Conservation (phyloP, 805 yeast genomes). For the Cyberlindnera nakhonratchasimensis region DNA sequence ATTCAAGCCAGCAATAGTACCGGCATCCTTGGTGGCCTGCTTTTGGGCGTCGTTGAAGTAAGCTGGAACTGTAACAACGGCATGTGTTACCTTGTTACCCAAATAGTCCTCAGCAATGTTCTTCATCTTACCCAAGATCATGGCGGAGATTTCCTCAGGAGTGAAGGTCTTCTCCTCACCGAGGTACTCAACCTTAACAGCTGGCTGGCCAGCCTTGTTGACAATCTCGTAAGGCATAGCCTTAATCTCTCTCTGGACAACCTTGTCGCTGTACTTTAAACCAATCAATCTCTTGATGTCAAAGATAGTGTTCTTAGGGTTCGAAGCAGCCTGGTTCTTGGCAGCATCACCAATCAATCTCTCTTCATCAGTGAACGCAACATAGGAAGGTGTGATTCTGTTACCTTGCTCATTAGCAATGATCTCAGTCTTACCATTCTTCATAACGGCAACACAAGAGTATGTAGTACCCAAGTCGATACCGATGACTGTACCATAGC, state of each 20-base stretch:
- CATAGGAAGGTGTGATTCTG: constrained; percentile 94
- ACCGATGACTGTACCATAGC: constrained; percentile 74
- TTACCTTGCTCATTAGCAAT: constrained; percentile 96
- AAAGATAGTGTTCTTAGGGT: constrained; percentile 81
- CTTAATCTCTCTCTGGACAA: constrained; percentile 77
- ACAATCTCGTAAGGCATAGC: constrained; percentile 75
- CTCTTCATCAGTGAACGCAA: constrained; percentile 88
- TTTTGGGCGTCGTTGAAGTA: constrained; percentile 92
- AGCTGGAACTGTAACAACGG: constrained; percentile 92
- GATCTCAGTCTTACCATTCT: constrained; percentile 84
- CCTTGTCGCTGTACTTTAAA: constrained; percentile 68
- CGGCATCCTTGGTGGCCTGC: constrained; percentile 93
- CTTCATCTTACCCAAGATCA: constrained; percentile 91
- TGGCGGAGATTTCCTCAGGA: constrained; percentile 91
- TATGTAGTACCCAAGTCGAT: constrained; percentile 97
- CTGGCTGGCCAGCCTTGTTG: constrained; percentile 77
- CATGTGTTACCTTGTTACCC: constrained; percentile 81
- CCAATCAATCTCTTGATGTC: constrained; percentile 93
- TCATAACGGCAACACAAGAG: constrained; percentile 92
- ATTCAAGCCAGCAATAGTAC: constrained; percentile 86
- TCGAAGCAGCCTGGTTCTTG: constrained; percentile 90
- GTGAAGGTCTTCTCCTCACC: constrained; percentile 78
- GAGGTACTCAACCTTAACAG: constrained; percentile 66
- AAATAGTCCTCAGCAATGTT: constrained; percentile 87
- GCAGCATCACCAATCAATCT: constrained; percentile 96